phyloP scores from a whole-genome alignment of 1,284 basidiomycete species.

The Spongispora temasekensis region DNA sequence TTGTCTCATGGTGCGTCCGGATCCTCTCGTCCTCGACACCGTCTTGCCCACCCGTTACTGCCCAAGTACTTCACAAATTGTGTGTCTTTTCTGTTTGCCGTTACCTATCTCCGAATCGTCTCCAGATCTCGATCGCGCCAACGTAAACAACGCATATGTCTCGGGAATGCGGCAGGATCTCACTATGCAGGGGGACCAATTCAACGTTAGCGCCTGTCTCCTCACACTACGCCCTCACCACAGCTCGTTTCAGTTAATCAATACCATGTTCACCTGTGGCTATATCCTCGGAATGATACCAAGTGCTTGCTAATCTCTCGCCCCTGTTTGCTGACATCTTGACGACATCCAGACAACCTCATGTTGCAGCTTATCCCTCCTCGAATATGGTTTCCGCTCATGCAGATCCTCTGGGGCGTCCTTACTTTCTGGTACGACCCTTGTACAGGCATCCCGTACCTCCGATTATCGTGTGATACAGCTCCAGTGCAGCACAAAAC shows the following conservation, averaged over 20 bases:
- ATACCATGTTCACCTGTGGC: constrained; percentile 71
- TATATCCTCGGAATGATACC: constrained; percentile 75
- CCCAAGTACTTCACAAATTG: constrained; percentile 66
- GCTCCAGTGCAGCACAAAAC: constrained; percentile 56
- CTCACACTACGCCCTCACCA: neutral
- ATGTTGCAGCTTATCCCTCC: constrained; percentile 62
- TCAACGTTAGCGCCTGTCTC: constrained; percentile 52
- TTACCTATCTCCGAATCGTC: neutral
- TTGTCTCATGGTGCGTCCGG: constrained; percentile 56
- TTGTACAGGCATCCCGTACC: neutral
- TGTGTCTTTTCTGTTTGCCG: constrained; percentile 30
- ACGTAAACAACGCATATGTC: constrained; percentile 72
- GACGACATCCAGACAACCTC: constrained; percentile 50
- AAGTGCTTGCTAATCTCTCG: constrained; percentile 33
- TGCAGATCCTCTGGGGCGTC: constrained; percentile 67
- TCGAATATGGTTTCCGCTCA: constrained; percentile 64
- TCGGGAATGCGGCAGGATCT: constrained; percentile 84
- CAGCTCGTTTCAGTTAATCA: constrained; percentile 51
- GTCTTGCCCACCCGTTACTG: neutral
- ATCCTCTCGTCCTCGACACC: neutral
- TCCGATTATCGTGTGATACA: constrained; percentile 25
- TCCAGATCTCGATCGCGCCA: constrained; percentile 64
- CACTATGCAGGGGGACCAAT: constrained; percentile 66
- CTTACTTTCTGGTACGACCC: constrained; percentile 58
- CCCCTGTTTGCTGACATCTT: neutral